Evolutionary conservation across 495 filamentous ascomycete species (phyloP).

Genomic region (Apodospora peruviana): DNA sequence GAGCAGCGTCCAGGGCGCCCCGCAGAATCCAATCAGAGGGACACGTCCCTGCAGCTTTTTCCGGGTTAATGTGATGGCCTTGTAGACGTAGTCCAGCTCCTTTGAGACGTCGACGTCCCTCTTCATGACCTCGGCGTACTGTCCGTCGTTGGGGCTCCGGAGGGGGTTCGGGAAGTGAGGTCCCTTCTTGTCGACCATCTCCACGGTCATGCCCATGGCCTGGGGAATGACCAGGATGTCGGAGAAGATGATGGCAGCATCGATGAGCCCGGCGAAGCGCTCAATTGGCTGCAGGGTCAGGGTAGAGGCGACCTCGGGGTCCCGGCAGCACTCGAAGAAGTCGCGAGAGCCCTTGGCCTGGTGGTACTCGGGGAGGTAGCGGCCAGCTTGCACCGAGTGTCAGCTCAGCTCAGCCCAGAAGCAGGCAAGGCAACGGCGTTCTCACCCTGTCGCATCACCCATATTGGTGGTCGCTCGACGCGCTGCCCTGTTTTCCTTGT

Average conservation of each 20-base stretch:
- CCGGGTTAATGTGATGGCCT: conserved; percentile 86
- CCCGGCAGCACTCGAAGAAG: conserved; percentile 95
- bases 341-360: conserved; percentile 81
- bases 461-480: conserved; percentile 88
- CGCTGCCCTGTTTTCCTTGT: conserved; percentile 60
- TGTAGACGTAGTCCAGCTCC: conserved; percentile 89
- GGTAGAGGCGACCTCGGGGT: conserved; percentile 84
- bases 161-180: conserved; percentile 89
- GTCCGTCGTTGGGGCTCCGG: conserved; percentile 65
- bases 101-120: conserved; percentile 75
- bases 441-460: conserved; percentile 98
- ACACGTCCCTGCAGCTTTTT: conserved; percentile 83
- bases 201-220: conserved; percentile 92
- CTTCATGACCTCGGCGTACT: conserved; percentile 71
- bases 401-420: conserved; percentile 6
- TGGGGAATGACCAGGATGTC: conserved; percentile 98
- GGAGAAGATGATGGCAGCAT: conserved; percentile 98
- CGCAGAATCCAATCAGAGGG: conserved; percentile 94
- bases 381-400: conserved; percentile 60
- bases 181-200: conserved; percentile 95
- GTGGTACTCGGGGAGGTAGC: conserved; percentile 97
- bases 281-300: conserved; percentile 92
- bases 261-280: conserved; percentile 81
- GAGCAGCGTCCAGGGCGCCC: conserved; percentile 91
- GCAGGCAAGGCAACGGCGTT: conserved; percentile 5